Evolutionary conservation across 352 stramenopile species (phyloP), one percentile per base, ranked within the genome.

Genomic region (Plasmopara viticola): DNA sequence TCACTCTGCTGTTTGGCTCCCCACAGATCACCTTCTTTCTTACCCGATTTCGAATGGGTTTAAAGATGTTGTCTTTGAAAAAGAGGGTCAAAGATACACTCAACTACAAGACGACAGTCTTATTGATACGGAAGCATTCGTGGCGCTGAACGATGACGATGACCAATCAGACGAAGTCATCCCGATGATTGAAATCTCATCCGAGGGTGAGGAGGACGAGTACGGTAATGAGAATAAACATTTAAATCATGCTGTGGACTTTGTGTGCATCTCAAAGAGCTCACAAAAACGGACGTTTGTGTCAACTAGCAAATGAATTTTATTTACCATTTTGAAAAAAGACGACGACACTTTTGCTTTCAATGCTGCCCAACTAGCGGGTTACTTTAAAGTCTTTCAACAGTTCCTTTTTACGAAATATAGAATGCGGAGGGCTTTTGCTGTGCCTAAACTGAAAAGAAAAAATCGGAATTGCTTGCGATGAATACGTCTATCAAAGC

Each of bases 111-210:
- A 68, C 33, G 61, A 62, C 51, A 68, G 51, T 44, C 62, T 62
- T 44, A 53, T 65, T 29, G 63, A 68, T 35, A 61, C 46, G 5
- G 59, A 65, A 31, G 60, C 63, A n/a, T 68, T 72, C 38, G 55
- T 64, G 51, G 56, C 58, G 31, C 30, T 72, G 12, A 50, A 71
- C 13, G 54, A 66, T 12, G 58, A 66, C 10, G 52, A 70, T 37
- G 58, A 66, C 15, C 9, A 6, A 13, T 55, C 51, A 48, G 38
- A 60, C 33, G 53, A 63, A 20, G 31, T 46, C 12, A 65, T 68
- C 35, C 63, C 63, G n/a, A 68, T 75, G 59, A 72, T 75, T 28
- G 66, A 74, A 30, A 66, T 69, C 20, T 52, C 66, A 37, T 72
- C 66, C 8, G 62, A 70, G 33, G 53, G 29, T 9, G 66, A 75